Evolutionary conservation across 176 grass and related monocot genomes (phyloP).

Genomic region (Musa acuminata): DNA sequence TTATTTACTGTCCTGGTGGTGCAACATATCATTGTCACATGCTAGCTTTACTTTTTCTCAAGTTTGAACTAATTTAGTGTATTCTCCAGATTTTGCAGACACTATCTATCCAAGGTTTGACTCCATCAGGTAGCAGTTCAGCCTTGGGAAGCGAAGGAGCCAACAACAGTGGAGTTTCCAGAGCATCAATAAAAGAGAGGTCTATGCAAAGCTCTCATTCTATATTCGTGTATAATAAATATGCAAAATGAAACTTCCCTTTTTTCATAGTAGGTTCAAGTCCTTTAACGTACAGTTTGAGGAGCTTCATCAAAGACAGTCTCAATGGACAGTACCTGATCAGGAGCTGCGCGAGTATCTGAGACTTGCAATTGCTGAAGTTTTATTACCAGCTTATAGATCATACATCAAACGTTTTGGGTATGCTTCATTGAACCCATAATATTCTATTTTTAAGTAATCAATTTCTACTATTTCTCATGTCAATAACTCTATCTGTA

Average conservation of each 20-base stretch:
- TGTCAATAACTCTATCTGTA: too few species aligned
- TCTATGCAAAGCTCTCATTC: not conserved
- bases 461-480: too few species aligned
- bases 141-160: constrained; percentile 49
- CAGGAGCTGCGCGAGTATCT: constrained; percentile 70
- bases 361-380: constrained; percentile 76
- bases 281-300: constrained; percentile 80
- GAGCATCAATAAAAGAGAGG: constrained; percentile 78
- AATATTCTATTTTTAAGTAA: not conserved
- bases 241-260: not conserved
- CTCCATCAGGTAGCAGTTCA: constrained; percentile 63
- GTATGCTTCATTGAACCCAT: constrained; percentile 38
- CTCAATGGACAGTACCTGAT: constrained; percentile 87
- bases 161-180: constrained; percentile 71
- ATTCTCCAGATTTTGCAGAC: constrained; percentile 56
- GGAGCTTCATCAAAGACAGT: constrained; percentile 82
- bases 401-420: constrained; percentile 80
- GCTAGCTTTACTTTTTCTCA: too few species aligned
- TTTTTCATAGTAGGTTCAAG: constrained; percentile 44
- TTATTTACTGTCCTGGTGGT: too few species aligned
- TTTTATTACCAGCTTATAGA: constrained; percentile 84
- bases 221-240: constrained; percentile 3
- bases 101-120: constrained; percentile 60
- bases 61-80: not conserved
- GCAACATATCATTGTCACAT: too few species aligned